Evolutionary conservation across 352 stramenopile species (phyloP).

Genomic region (Phytophthora melonis): DNA sequence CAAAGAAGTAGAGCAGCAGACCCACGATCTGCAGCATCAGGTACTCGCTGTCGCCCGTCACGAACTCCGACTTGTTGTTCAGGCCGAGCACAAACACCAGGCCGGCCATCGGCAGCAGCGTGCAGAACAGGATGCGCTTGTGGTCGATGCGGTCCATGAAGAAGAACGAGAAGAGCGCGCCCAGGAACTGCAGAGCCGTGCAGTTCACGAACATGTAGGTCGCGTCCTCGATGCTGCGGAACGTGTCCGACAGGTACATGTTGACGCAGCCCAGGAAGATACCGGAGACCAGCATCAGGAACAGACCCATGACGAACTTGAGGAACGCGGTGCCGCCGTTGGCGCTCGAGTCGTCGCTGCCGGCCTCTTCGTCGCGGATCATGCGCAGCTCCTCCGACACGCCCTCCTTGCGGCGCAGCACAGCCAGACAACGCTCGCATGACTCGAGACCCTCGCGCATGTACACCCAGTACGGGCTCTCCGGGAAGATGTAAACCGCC

Average conservation of each 20-base stretch:
- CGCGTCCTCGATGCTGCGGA: slow-evolving; percentile 63
- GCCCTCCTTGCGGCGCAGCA: slow-evolving; percentile 81
- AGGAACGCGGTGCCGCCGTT: slow-evolving; percentile 49
- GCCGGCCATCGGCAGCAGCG: slow-evolving; percentile 64
- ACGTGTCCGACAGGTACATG: slow-evolving; percentile 78
- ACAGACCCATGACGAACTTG: slow-evolving; percentile 76
- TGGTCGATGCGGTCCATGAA: slow-evolving; percentile 88
- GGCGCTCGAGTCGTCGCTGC: slow-evolving; percentile 38
- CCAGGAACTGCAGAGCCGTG: slow-evolving; percentile 69
- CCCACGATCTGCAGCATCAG: slow-evolving; percentile 79
- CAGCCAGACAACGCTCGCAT: slow-evolving; percentile 72
- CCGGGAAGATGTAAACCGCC: slow-evolving; percentile 86
- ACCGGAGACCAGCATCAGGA: slow-evolving; percentile 76
- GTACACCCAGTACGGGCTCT: slow-evolving; percentile 89
- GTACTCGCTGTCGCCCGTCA: slow-evolving; percentile 63
- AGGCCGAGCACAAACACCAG: slow-evolving; percentile 64
- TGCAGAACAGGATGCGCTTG: slow-evolving; percentile 74
- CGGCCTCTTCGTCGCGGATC: slow-evolving; percentile 79
- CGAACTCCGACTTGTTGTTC: slow-evolving; percentile 59
- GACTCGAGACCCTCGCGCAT: slow-evolving; percentile 79
- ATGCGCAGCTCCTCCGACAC: slow-evolving; percentile 79
- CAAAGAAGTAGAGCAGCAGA: slow-evolving; percentile 83
- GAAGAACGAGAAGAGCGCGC: slow-evolving; percentile 86
- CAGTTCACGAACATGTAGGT: slow-evolving; percentile 88
- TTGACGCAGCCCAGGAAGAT: slow-evolving; percentile 74